Conservation (phyloP, 2,329 filamentous ascomycete genomes). For the Pyrenochaeta sp. region DNA sequence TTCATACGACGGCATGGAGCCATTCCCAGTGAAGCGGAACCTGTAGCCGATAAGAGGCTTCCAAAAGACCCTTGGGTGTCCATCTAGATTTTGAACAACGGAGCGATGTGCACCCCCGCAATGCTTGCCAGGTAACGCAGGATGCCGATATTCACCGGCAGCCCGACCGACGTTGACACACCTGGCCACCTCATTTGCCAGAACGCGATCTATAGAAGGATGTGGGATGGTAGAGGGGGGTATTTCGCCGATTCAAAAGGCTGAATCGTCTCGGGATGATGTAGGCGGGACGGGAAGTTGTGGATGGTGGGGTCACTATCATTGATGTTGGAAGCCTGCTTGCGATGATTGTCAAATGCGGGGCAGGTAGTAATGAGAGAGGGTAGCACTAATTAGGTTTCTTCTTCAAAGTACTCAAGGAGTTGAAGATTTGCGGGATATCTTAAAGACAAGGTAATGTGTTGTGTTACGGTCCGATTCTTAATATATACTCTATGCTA, state of each 20-base stretch:
- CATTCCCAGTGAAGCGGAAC: neutral
- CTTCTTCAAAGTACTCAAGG: no score
- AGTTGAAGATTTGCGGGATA: no score
- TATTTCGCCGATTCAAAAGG: neutral
- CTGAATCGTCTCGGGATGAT: neutral
- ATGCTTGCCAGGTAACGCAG: constrained; percentile 28
- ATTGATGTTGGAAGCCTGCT: constrained; percentile 1
- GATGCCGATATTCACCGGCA: constrained; percentile 33
- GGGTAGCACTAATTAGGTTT: no score
- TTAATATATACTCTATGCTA: no score
- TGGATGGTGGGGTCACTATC: neutral
- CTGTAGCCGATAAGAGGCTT: neutral
- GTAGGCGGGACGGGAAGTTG: neutral
- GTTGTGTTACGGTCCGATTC: no score
- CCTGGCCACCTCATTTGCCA: constrained; percentile 13
- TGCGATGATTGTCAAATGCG: neutral
- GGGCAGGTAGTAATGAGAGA: neutral
- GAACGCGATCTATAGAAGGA: neutral
- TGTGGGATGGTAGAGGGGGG: neutral
- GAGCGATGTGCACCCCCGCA: constrained; percentile 25
- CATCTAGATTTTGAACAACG: constrained; percentile 9
- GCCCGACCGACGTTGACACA: constrained; percentile 20
- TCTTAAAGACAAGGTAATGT: no score
- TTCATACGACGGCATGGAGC: neutral
- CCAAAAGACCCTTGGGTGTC: neutral